Conservation (phyloP, 768 basidiomycete genomes). For the Podaxis sp. region DNA sequence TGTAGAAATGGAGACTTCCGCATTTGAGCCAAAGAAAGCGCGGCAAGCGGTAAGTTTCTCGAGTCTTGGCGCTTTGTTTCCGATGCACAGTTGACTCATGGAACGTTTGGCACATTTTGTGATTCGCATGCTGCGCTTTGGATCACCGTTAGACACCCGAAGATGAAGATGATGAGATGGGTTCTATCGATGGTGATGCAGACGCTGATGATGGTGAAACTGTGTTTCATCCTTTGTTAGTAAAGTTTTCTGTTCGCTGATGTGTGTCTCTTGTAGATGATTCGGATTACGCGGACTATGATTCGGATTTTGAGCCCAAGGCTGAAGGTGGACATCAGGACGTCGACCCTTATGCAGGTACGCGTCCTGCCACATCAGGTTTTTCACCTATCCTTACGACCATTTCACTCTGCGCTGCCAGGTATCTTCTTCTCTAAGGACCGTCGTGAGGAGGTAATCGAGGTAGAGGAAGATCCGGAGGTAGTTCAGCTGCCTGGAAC, state of each 20-base stretch:
- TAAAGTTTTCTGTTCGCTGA: not conserved
- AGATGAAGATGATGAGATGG: conserved; percentile 47
- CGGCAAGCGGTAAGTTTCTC: conserved; percentile 14
- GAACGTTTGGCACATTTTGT: conserved; percentile 20
- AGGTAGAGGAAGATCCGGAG: conserved; percentile 81
- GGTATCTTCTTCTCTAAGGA: conserved; percentile 96
- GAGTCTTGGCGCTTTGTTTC: not conserved
- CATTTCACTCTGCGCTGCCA: conserved; percentile 22
- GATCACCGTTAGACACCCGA: conserved; percentile 47
- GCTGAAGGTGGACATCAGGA: conserved; percentile 38
- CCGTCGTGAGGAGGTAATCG: conserved; percentile 85
- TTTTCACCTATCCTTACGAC: not conserved
- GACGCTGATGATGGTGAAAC: conserved; percentile 43
- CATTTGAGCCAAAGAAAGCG: conserved; percentile 11
- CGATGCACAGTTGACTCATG: not conserved
- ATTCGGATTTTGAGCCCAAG: conserved; percentile 67
- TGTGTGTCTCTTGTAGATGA: conserved; percentile 20
- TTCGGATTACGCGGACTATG: conserved; percentile 73
- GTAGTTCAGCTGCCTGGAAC: conserved; percentile 35
- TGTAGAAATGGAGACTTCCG: conserved; percentile 35
- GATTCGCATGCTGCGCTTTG: not conserved
- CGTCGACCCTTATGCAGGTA: conserved; percentile 89
- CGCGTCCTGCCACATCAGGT: conserved; percentile 9
- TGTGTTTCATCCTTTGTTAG: not conserved
- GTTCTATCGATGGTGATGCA: conserved; percentile 45